Percentiles rank a stretch among this genome's conserved stretches.
Evolutionary conservation across 306 rosid species (phyloP).

Genomic region (Fragaria iinumae): DNA sequence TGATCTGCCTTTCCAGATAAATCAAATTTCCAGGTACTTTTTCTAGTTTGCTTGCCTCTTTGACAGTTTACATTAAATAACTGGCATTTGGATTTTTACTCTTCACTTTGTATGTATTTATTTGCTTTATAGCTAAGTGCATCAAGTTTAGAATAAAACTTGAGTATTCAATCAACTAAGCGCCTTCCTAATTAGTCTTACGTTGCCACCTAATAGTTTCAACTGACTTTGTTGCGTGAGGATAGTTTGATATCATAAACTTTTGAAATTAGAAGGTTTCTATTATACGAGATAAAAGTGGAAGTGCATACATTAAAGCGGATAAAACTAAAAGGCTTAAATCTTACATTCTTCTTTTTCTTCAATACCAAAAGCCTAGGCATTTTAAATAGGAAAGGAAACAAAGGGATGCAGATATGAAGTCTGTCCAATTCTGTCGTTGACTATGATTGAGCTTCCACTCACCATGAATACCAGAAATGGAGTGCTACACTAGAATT

Average conservation of each 20-base stretch:
- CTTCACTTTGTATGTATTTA: background rate
- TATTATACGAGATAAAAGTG: background rate
- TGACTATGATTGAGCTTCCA: background rate
- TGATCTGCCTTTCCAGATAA: background rate
- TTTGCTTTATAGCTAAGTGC: background rate
- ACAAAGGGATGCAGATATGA: background rate
- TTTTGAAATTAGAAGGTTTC: background rate
- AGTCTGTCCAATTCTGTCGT: background rate
- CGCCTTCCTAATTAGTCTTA: background rate
- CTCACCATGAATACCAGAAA: background rate
- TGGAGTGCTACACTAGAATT: background rate
- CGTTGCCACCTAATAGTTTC: background rate
- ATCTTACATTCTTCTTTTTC: background rate
- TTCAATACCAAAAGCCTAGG: background rate
- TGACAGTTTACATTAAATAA: background rate
- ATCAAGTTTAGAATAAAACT: background rate
- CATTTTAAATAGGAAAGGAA: background rate
- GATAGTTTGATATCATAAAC: background rate
- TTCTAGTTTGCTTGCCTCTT: no score
- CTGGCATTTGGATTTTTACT: background rate
- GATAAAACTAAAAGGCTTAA: background rate
- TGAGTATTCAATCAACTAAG: background rate
- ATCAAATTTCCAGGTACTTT: background rate
- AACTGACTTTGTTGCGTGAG: background rate
- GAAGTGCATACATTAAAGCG: background rate